Conservation (phyloP, 2,329 filamentous ascomycete genomes). For the Colletotrichum graminicola region DNA sequence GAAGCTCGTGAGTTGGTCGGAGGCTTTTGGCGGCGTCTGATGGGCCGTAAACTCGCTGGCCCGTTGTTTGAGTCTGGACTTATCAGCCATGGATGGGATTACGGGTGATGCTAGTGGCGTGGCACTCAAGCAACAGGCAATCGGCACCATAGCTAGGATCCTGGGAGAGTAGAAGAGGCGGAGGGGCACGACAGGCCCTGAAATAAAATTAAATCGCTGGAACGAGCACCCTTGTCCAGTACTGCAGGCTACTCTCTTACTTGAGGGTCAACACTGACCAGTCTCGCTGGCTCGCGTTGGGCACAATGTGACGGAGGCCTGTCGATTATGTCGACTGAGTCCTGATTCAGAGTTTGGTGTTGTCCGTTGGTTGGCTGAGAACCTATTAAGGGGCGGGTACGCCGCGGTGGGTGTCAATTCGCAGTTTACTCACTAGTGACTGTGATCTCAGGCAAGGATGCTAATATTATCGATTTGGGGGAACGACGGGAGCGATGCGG, state of each 20-base stretch:
- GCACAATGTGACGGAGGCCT: conserved; percentile 14
- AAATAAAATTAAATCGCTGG: conserved; percentile 41
- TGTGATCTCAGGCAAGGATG: conserved; percentile 35
- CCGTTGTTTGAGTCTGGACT: conserved; percentile 37
- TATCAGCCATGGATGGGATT: conserved; percentile 23
- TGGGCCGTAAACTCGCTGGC: conserved; percentile 25
- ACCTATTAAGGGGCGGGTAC: background rate
- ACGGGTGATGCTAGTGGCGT: conserved; percentile 37
- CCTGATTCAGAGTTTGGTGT: conserved; percentile 9
- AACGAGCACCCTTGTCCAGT: conserved; percentile 38
- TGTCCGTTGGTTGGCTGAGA: conserved; percentile 7
- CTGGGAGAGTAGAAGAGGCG: conserved; percentile 26
- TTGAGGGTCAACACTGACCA: conserved; percentile 5
- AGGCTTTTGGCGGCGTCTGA: conserved; percentile 36
- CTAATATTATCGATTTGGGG: conserved; percentile 12
- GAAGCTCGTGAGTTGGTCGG: background rate
- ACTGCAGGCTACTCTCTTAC: conserved; percentile 15
- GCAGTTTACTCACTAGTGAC: background rate
- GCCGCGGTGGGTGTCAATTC: conserved; percentile 5
- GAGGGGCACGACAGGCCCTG: conserved; percentile 40
- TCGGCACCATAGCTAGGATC: conserved; percentile 8
- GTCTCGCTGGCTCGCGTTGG: conserved; percentile 18
- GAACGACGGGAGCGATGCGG: conserved; percentile 24
- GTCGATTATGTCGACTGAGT: conserved; percentile 15
- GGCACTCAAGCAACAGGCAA: conserved; percentile 35